These are phyloP conservation scores for Microdochium paspali DNA, from an alignment of 2,329 filamentous ascomycete genomes.

Conservation along the genomic window DNA sequence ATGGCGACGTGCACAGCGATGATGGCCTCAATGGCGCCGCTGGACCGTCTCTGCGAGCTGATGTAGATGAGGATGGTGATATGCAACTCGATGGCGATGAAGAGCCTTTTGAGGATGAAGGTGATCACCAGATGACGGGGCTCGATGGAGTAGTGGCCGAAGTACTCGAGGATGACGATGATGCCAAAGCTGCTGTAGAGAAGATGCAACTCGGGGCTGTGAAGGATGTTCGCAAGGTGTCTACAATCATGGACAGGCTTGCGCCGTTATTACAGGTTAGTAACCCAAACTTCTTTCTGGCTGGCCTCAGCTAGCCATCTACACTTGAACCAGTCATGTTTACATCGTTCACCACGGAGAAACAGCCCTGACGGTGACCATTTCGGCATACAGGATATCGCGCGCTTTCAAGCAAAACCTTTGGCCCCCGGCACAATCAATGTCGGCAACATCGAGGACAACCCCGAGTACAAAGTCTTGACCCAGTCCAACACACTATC, in stretches of 20 bases:
- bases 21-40: constrained; percentile 32
- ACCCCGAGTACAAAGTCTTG: constrained; percentile 81
- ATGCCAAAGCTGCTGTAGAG: constrained; percentile 69
- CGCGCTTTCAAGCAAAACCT: constrained; percentile 62
- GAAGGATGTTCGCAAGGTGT: constrained; percentile 71
- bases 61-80: constrained; percentile 24
- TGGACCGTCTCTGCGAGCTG: constrained; percentile 24
- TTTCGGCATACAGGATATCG: constrained; percentile 63
- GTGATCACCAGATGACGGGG: constrained; percentile 48
- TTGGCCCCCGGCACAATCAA: constrained; percentile 53
- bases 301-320: constrained; percentile 11
- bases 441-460: constrained; percentile 80
- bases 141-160: constrained; percentile 35
- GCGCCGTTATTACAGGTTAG: constrained; percentile 76
- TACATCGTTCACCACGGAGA: constrained; percentile 48
- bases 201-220: constrained; percentile 69
- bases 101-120: constrained; percentile 48
- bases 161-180: constrained; percentile 53
- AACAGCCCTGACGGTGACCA: constrained; percentile 58
- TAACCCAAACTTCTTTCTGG: constrained; percentile 14
- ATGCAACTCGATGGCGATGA: constrained; percentile 54
- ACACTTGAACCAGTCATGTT: constrained; percentile 36
- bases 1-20: constrained; percentile 49
- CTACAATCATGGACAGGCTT: constrained; percentile 70
- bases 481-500: constrained; percentile 85